Conservation (phyloP, 192 early-diverging fungal genomes). For the Coemansia sp. region DNA sequence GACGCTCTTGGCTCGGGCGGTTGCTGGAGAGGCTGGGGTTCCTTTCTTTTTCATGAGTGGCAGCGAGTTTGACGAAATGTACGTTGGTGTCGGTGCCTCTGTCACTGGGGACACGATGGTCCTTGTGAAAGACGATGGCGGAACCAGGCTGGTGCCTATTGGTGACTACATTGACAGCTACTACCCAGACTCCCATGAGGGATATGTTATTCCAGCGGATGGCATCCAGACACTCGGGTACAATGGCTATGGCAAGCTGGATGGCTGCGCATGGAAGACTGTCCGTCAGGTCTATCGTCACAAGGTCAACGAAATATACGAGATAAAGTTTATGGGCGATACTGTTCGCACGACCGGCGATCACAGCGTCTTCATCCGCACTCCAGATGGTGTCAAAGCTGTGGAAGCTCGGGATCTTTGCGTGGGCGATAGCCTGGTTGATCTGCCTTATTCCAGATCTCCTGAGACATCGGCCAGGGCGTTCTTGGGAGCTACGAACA, state of each 20-base stretch:
- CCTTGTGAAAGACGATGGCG: slow-evolving; percentile 26
- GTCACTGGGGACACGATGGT: slow-evolving; percentile 55
- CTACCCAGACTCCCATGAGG: slow-evolving; percentile 33
- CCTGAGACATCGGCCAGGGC: neutral
- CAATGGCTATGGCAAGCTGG: slow-evolving; percentile 23
- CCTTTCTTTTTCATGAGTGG: slow-evolving; percentile 99
- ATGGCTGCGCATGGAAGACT: slow-evolving; percentile 42
- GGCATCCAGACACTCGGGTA: slow-evolving; percentile 52
- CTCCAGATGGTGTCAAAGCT: slow-evolving; percentile 23
- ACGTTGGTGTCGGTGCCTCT: slow-evolving; percentile 92
- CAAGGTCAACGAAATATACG: slow-evolving; percentile 49
- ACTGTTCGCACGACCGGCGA: slow-evolving; percentile 52
- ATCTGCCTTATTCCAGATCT: slow-evolving; percentile 32
- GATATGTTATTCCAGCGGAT: slow-evolving; percentile 41
- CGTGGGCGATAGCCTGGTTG: slow-evolving; percentile 46
- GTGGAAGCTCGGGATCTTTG: slow-evolving; percentile 41
- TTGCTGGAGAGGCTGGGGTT: slow-evolving; percentile 96
- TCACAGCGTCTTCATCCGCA: slow-evolving; percentile 53
- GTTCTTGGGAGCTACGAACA: neutral
- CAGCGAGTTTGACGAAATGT: slow-evolving; percentile 98
- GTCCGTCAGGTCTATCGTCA: slow-evolving; percentile 54
- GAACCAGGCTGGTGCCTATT: slow-evolving; percentile 32
- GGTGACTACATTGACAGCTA: slow-evolving; percentile 45
- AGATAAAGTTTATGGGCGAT: slow-evolving; percentile 45
- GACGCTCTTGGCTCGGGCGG: slow-evolving; percentile 93